Evolutionary conservation across 768 basidiomycete genomes (phyloP), one percentile per base, ranked within the genome.

Genomic region (Psilocybe azurescens): DNA sequence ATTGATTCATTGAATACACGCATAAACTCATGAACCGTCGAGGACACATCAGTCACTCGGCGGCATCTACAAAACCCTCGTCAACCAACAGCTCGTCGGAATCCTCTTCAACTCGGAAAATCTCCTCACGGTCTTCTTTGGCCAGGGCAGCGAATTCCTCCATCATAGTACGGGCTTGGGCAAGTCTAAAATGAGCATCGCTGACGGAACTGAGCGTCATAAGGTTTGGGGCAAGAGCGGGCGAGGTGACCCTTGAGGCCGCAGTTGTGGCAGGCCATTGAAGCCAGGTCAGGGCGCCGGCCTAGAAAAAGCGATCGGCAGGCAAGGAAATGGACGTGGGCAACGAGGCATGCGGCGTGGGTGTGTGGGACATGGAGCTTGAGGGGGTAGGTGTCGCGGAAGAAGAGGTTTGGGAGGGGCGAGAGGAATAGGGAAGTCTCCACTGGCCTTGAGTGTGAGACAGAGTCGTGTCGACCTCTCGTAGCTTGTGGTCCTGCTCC

Each of bases 31-130:
- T 44, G 13, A 32, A 41, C 39, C 18, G 52, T 28, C 39, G 52
- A 58, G 61, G 61, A 58, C 56, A 36, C 29, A 24, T 33, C 57
- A 13, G 18, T 58, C 61, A 63, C 61, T 58, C 44, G 51, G 28
- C 52, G 44, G 57, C 28, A 3, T 49, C 56, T 53, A 58, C 61
- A 63, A 63, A 63, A 63, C 24, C 48, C 48, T 50, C 48, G 18
- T 24, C 18, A 38, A 14, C 38, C 9, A 46, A 48, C 14, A 30
- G 18, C 46, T 39, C 36, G 1, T 50, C 30, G 1, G 33, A 29
- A 32, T 20, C 5, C 7, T 24, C 24, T 9, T 36, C 20, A 38
- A 47, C 9, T 14, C 13, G 39, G n/a, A 56, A 32, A n/a, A 62
- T 41, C 16, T 52, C 54, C 7, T 20, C 32, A 1, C 32, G 20